Evolutionary conservation across 2,329 filamentous ascomycete species (phyloP), one percentile per base, ranked within the genome.

Genomic region (Fusarium lateritium): DNA sequence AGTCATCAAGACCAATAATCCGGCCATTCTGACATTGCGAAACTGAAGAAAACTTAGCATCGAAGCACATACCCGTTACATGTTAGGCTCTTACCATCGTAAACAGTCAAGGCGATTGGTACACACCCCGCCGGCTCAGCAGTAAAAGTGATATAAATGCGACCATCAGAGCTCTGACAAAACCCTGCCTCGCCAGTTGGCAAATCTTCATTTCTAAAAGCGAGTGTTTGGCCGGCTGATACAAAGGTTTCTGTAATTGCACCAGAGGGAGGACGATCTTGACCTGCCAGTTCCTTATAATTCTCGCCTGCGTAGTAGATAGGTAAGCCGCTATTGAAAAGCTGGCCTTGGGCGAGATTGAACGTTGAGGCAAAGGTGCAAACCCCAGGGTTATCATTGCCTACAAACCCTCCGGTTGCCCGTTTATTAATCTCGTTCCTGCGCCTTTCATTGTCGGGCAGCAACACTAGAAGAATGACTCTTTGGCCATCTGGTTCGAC

Each of bases 61-160:
- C 11, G 3, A 38, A 38, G 14, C 5, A 0, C 1, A 2, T 5
- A 19, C 4, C 3, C 7, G 2, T 2, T 24, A 24, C 3, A 19
- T n/a, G 2, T 3, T 4, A 6, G 24, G 7, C 13, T 10, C 33
- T 5, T 24, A 26, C 33, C 15, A 4, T 50, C 21, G 26, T 50
- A 50, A 33, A n/a, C 15, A 38, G 13, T 31, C 11, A 50, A 26
- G 3, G 13, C 24, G 6, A 50, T 17, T 11, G 15, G 21, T 7
- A 24, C 22, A 9, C 46, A 49, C 4, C 21, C 21, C 2, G 13
- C 9, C 0, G 46, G 46, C 8, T 14, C 10, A 14, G 10, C 14
- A 3, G 33, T 19, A 19, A 50, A 50, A 7, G 33, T 24, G 7
- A 50, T 17, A 19, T 50, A 38, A 10, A 50, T 21, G 4, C 15